Base-by-base conservation (phyloP, 73 alveolate species). In the Stentor coeruleus region DNA sequence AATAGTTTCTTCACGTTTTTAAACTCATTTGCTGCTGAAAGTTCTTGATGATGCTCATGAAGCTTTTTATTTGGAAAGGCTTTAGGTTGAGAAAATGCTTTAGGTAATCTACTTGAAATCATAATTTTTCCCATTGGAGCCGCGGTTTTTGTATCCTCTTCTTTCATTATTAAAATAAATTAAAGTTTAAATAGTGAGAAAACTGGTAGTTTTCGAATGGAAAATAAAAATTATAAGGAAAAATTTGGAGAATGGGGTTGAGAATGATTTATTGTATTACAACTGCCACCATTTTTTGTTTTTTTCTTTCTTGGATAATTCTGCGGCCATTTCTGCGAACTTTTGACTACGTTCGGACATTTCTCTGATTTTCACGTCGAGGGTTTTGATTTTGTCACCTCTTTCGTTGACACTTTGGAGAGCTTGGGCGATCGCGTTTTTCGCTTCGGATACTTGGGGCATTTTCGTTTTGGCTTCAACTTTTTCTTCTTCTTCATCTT, bases 211-310 rank as follows among this genome's bases (percentile, higher is more conserved):
- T n/a, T n/a, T n/a, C n/a, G n/a, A n/a, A n/a, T n/a, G n/a, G n/a
- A n/a, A n/a, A n/a, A n/a, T n/a, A n/a, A n/a, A n/a, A n/a, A n/a
- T n/a, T n/a, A n/a, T n/a, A n/a, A n/a, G n/a, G n/a, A n/a, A n/a
- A n/a, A n/a, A n/a, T n/a, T n/a, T n/a, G n/a, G n/a, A n/a, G n/a
- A n/a, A n/a, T n/a, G n/a, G n/a, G n/a, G n/a, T n/a, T n/a, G n/a
- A n/a, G n/a, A n/a, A n/a, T n/a, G n/a, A n/a, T n/a, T n/a, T n/a
- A 66, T 20, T 31, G 14, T 15, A 66, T 33, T 66, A 75, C 0
- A 75, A 1, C 84, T 75, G 74, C 83, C 83, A 75, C 83, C 83
- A 75, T 66, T 75, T 75, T 38, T 75, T 75, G 58, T 75, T 75
- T 75, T 75, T 40, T 39, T 75, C 83, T 38, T 40, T 75, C 2